Evolutionary conservation across 1,139 yeast genomes (phyloP).

Genomic region (Scheffersomyces parashehatae): DNA sequence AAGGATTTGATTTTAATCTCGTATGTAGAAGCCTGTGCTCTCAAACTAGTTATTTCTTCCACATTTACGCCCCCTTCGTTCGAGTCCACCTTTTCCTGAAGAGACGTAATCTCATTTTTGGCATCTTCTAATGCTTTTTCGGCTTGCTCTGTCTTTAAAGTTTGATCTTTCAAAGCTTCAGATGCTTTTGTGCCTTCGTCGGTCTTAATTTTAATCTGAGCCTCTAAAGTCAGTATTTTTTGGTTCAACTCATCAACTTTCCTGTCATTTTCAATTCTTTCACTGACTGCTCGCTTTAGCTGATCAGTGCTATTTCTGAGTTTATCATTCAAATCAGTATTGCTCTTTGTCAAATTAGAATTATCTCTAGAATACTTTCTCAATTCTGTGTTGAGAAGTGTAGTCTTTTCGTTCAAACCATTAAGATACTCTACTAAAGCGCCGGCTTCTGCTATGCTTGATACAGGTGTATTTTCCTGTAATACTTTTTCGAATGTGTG

Average conservation of each 20-base stretch:
- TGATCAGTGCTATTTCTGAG: conserved; percentile 6
- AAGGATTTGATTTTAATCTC: too few species aligned
- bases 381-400: conserved; percentile 56
- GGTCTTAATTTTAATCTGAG: conserved; percentile 5
- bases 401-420: conserved; percentile 62
- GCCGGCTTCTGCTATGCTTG: conserved; percentile 71
- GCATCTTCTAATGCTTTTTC: too few species aligned
- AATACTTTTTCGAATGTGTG: conserved; percentile 67
- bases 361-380: conserved; percentile 23
- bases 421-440: conserved; percentile 68
- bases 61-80: too few species aligned
- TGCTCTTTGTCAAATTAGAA: conserved; percentile 12
- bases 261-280: conserved; percentile 1
- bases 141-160: too few species aligned
- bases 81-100: too few species aligned
- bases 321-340: conserved; percentile 9
- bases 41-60: too few species aligned
- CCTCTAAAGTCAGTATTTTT: conserved; percentile 4
- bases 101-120: too few species aligned
- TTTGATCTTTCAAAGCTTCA: background rate
- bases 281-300: conserved; percentile 3
- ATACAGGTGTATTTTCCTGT: conserved; percentile 78
- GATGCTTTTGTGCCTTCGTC: conserved; percentile 3
- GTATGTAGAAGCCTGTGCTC: too few species aligned
- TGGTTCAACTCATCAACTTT: conserved; percentile 1